A percentile compares a stretch with the other conserved stretches of the same genome.
phyloP scores from a whole-genome alignment of 2,329 filamentous ascomycete genomes.

The Sclerotinia trifoliorum region DNA sequence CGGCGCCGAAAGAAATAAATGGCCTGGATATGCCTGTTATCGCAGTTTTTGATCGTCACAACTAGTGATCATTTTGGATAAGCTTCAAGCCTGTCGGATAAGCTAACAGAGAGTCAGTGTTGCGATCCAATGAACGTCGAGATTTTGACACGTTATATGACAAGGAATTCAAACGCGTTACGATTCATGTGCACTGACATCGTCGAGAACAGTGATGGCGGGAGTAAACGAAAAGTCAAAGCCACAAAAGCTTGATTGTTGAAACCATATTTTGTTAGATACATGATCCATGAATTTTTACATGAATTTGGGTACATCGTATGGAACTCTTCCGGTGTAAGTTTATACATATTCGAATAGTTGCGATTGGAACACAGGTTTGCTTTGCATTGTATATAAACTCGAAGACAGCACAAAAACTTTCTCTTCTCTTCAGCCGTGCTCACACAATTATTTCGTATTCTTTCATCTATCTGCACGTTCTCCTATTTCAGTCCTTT shows the following conservation, averaged over 20 bases:
- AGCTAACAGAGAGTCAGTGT: neutral
- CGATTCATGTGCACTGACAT: slow-evolving; percentile 7
- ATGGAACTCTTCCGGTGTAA: slow-evolving; percentile 1
- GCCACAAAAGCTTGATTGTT: slow-evolving; percentile 10
- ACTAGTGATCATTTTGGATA: slow-evolving; percentile 1
- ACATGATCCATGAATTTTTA: neutral
- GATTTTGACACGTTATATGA: neutral
- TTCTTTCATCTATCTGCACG: neutral
- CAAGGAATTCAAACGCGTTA: neutral
- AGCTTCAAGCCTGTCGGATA: neutral
- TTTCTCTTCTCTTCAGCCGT: neutral
- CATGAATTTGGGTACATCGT: neutral
- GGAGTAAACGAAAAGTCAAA: neutral
- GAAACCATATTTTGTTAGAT: neutral
- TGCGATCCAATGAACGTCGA: slow-evolving; percentile 2
- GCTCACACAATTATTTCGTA: slow-evolving; percentile 2
- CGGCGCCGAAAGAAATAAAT: neutral
- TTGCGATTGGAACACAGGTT: slow-evolving; percentile 11
- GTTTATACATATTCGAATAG: neutral
- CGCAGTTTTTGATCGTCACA: neutral
- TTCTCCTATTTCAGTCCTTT: neutral
- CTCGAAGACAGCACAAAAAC: neutral
- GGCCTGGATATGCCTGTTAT: neutral
- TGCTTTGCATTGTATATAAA: slow-evolving; percentile 12
- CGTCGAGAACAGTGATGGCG: neutral